These are phyloP conservation scores for Aspergillus mulundensis DNA, from an alignment of 495 filamentous ascomycete genomes.

Conservation along the genomic window DNA sequence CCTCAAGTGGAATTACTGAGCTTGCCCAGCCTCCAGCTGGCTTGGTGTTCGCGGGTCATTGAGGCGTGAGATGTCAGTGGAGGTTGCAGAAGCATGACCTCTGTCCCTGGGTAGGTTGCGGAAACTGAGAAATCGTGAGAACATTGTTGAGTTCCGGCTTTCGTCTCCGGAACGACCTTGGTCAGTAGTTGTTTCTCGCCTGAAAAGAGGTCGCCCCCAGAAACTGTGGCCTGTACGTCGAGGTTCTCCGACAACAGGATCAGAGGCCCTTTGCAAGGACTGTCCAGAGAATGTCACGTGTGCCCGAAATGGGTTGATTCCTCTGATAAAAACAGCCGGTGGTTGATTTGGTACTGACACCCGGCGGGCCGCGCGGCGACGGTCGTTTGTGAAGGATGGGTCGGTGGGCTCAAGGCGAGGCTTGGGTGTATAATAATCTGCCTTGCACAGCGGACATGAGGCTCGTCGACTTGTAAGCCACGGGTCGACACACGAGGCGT, in stretches of 20 bases:
- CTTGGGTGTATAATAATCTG: conserved; percentile 78
- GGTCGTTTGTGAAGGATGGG: conserved; percentile 24
- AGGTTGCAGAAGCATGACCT: neutral
- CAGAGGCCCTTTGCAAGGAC: neutral
- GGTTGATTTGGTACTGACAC: conserved; percentile 16
- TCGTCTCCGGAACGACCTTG: neutral
- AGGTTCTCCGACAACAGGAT: neutral
- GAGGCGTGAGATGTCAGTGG: neutral
- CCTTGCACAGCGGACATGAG: conserved; percentile 96
- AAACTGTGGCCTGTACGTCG: neutral
- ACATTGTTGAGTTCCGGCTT: neutral
- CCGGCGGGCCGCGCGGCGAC: conserved; percentile 22
- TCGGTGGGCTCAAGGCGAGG: conserved; percentile 47
- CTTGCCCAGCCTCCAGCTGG: conserved; percentile 33
- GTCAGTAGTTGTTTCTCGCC: neutral
- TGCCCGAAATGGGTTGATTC: conserved; percentile 16
- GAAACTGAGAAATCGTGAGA: conserved; percentile 1
- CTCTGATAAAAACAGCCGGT: conserved; percentile 22
- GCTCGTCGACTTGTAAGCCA: conserved; percentile 92
- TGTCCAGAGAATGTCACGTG: conserved; percentile 1
- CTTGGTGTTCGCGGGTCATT: conserved; percentile 21
- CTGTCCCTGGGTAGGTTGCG: neutral
- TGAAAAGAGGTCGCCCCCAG: neutral
- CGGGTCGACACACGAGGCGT: conserved; percentile 90
- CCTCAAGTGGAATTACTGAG: conserved; percentile 1